Base-by-base conservation (phyloP, 441 rosid genomes). In the Erodium moschatum region DNA sequence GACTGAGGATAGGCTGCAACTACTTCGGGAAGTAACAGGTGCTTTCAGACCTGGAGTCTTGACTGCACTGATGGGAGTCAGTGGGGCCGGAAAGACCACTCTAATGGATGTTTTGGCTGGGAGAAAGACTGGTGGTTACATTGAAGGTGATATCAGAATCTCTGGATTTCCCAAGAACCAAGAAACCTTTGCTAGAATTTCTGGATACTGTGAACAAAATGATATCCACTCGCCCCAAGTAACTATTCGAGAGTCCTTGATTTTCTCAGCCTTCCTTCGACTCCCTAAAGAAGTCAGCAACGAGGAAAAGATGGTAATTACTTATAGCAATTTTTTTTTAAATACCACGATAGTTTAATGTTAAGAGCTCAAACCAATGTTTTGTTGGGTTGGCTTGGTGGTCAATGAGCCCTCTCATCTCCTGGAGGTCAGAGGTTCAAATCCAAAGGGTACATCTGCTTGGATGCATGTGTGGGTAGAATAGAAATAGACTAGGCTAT, bases 61-160 rank as follows among this genome's bases (percentile, higher is more conserved):
- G 65, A 91, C 97, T 20, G 99, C 99, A 42, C 69, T 94, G 15
- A 91, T 94, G 97, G 99, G 99, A 70, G 96, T 91, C 27, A 89
- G 97, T 68, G 99, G 99, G 70, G 97, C 99, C 15, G 96, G 99
- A 67, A 94, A 94, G 85, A 94, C 99, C 0, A 94, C 97, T 4
- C 72, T 94, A 75, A 89, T 94, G 97, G 97, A 94, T 82, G 97
- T 94, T 81, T 75, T 94, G 61, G 96, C 97, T 0, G 99, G 99
- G 68, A 76, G 97, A 76, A 94, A 94, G 71, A 91, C 97, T 0
- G 88, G 96, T 60, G 97, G 99, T 64, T 87, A 88, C 75, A 77
- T 91, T 12, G 97, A 91, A 68, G 99, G 99, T 1, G 97, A 88
- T 62, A 81, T 88, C 20, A 83, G 82, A 81, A 89, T 94, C 60